These are phyloP conservation scores for Rhizophlyctis rosea DNA, from an alignment of 192 early-diverging fungal genomes.

Conservation along the genomic window DNA sequence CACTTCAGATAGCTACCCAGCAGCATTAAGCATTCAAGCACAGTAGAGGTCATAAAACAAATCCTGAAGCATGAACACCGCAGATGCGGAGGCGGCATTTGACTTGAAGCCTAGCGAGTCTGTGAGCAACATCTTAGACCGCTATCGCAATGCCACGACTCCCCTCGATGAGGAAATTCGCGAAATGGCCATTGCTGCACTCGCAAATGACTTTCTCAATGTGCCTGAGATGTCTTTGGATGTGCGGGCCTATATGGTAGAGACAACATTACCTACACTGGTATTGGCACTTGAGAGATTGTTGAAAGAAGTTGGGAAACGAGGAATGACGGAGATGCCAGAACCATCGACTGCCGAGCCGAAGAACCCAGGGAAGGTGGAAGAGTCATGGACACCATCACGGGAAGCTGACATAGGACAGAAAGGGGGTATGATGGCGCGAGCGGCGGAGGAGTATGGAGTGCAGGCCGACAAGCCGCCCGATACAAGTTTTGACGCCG, in stretches of 20 bases:
- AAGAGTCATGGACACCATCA: neutral
- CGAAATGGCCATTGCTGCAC: slow-evolving; percentile 31
- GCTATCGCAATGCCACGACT: too few relatives aligned
- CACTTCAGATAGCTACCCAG: too few relatives aligned
- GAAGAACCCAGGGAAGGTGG: neutral
- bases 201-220: slow-evolving; percentile 40
- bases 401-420: neutral
- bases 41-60: too few relatives aligned
- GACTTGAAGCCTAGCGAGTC: too few relatives aligned
- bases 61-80: too few relatives aligned
- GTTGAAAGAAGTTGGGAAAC: slow-evolving; percentile 36
- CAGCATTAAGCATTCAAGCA: too few relatives aligned
- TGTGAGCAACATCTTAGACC: too few relatives aligned
- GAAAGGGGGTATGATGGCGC: too few relatives aligned
- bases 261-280: slow-evolving; percentile 46
- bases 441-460: slow-evolving; percentile 9
- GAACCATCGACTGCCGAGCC: neutral
- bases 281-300: slow-evolving; percentile 48
- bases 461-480: slow-evolving; percentile 34
- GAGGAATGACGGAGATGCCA: slow-evolving; percentile 22
- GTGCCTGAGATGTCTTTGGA: slow-evolving; percentile 41
- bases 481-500: slow-evolving; percentile 39
- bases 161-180: too few relatives aligned
- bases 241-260: slow-evolving; percentile 45
- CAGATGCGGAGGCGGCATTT: too few relatives aligned